These are phyloP conservation scores for Microstegium vimineum DNA, from an alignment of 176 grass and related monocot genomes.

Conservation along the genomic window DNA sequence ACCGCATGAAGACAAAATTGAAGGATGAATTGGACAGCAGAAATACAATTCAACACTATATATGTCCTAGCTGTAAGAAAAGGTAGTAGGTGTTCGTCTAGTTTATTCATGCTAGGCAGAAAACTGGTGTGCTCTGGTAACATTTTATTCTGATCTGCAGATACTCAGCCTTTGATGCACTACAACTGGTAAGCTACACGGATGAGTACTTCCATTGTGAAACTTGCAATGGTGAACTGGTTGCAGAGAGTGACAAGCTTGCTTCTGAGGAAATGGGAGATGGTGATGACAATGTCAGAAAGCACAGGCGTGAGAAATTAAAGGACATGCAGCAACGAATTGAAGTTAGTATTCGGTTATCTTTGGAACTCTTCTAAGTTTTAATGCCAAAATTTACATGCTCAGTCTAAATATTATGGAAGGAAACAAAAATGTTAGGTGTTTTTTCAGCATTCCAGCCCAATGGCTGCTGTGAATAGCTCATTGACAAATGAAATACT, in stretches of 20 bases:
- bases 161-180: constrained; percentile 94
- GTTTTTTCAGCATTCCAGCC: not conserved
- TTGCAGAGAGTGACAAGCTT: constrained; percentile 98
- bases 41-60: constrained; percentile 91
- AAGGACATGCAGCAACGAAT: constrained; percentile 90
- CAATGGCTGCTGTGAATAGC: not conserved
- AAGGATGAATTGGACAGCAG: constrained; percentile 98
- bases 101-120: not conserved
- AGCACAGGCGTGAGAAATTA: constrained; percentile 74
- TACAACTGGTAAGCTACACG: constrained; percentile 74
- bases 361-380: not conserved
- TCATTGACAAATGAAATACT: not conserved
- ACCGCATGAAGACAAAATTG: constrained; percentile 95
- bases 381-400: not conserved
- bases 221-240: constrained; percentile 87
- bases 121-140: not conserved
- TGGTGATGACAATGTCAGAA: constrained; percentile 87
- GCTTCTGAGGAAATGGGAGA: constrained; percentile 98
- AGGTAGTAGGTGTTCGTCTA: constrained; percentile 41
- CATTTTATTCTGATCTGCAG: constrained; percentile 38
- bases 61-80: constrained; percentile 91
- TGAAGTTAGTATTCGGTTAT: constrained; percentile 49
- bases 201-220: constrained; percentile 96
- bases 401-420: not conserved
- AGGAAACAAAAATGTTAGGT: not conserved